Base-by-base conservation (phyloP, 192 early-diverging fungal species). In the Podila epicladia region DNA sequence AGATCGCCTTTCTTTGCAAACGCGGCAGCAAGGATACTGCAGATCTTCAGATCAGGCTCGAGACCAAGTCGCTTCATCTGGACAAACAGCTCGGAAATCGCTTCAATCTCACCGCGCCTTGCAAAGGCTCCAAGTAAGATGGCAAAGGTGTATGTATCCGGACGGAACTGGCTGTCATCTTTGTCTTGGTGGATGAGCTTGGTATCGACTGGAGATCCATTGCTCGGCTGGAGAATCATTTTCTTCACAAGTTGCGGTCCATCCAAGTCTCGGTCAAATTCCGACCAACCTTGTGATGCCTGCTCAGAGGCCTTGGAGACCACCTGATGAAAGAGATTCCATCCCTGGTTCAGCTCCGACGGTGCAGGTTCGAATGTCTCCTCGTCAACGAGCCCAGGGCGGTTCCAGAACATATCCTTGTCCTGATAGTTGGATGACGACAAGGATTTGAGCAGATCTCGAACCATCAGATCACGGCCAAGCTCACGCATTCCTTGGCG, bases 81-180 rank as follows among this genome's bases (percentile, higher is more conserved):
- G 6, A 69, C 66, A 69, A 73, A 80, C 0, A 80, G 48, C 22
- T 73, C 77, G 5, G 77, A 69, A 15, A 80, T 80, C 4, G 77
- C 48, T 35, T 73, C 77, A 15, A 80, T 80, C 57, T 73, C 77
- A 4, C 77, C 77, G 24, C 71, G 65, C 9, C 41, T 32, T 4
- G 77, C 77, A 65, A 73, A 73, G 11, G 71, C 77, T 17, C 62
- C 62, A 4, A 80, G 57, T n/a, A 80, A 58, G 32, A 80, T 80
- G 20, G 77, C 67, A 32, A 73, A 80, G 6, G 77, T 80, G 31
- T 60, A 65, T 0, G 71, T 62, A 69, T 80, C 71, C 0, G 77
- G 77, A 3, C 55, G 58, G 55, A 80, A 80, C 12, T 45, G 48
- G 1, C 73, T 65, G 19, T 55, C 60, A 11, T 5, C 12, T 20